Evolutionary conservation across 352 stramenopile genomes (phyloP).

Genomic region (Phytopythium litorale): DNA sequence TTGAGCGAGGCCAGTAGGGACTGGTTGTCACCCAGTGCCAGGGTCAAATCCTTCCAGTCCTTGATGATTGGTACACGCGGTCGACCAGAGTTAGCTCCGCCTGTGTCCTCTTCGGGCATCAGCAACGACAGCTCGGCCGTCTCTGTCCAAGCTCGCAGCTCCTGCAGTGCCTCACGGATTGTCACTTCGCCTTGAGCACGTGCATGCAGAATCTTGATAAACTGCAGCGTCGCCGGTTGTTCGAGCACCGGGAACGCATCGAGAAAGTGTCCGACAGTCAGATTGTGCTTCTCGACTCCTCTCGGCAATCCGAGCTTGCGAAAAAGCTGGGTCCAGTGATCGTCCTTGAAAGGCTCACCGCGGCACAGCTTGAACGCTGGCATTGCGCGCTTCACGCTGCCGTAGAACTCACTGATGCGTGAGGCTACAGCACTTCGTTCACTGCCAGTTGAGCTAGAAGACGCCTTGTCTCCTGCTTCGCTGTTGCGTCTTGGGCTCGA

Average conservation of each 20-base stretch:
- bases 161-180: constrained; percentile 93
- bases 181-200: constrained; percentile 92
- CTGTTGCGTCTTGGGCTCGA: constrained; percentile 4
- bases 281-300: constrained; percentile 80
- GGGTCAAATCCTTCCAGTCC: constrained; percentile 95
- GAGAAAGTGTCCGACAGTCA: constrained; percentile 92
- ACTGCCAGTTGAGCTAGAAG: not conserved
- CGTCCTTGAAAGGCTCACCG: constrained; percentile 95
- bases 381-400: constrained; percentile 85
- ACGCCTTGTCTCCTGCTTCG: not conserved
- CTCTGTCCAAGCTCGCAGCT: constrained; percentile 91
- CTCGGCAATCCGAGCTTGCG: constrained; percentile 89
- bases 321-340: constrained; percentile 94
- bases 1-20: constrained; percentile 92
- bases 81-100: constrained; percentile 12
- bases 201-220: constrained; percentile 91
- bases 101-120: constrained; percentile 79
- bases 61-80: constrained; percentile 89
- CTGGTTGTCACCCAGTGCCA: constrained; percentile 94
- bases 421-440: constrained; percentile 65
- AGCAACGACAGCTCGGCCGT: constrained; percentile 89
- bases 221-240: constrained; percentile 81
- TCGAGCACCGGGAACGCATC: constrained; percentile 74
- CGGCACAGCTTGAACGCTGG: constrained; percentile 92
- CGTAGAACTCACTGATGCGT: constrained; percentile 76